These are phyloP conservation scores for Heterococcus sp. DNA, from an alignment of 108 stramenopile species.

Conservation along the genomic window DNA sequence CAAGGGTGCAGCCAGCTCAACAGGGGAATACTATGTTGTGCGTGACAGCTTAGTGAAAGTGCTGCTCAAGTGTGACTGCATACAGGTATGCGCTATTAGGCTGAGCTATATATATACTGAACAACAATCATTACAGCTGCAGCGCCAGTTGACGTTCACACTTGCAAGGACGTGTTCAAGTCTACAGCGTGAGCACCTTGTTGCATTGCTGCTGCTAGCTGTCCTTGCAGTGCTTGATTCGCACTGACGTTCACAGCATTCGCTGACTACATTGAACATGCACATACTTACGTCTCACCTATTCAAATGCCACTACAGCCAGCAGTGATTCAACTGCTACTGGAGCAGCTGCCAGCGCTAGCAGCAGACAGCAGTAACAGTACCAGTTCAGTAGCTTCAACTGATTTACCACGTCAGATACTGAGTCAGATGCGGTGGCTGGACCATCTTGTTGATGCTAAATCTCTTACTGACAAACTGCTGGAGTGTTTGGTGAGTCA, in stretches of 20 bases:
- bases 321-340: constrained; percentile 31
- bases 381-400: too few relatives aligned
- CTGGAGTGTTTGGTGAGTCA: constrained; percentile 16
- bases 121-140: too few relatives aligned
- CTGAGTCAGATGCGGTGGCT: constrained; percentile 38
- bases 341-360: constrained; percentile 37
- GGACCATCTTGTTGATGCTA: constrained; percentile 31
- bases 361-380: constrained; percentile 9
- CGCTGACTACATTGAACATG: too few relatives aligned
- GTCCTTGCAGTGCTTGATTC: too few relatives aligned
- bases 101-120: too few relatives aligned
- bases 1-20: neutral
- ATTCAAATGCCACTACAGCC: too few relatives aligned
- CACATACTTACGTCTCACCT: too few relatives aligned
- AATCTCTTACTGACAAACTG: constrained; percentile 13
- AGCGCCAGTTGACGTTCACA: too few relatives aligned
- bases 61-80: constrained; percentile 26
- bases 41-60: constrained; percentile 41
- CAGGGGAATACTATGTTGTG: neutral
- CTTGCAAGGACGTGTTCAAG: too few relatives aligned
- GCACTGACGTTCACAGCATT: too few relatives aligned
- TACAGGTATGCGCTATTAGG: constrained; percentile 5
- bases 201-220: too few relatives aligned
- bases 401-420: constrained; percentile 16
- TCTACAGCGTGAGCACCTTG: too few relatives aligned